Base-by-base conservation (phyloP, 192 early-diverging fungal species). In the Podochytrium sp. region DNA sequence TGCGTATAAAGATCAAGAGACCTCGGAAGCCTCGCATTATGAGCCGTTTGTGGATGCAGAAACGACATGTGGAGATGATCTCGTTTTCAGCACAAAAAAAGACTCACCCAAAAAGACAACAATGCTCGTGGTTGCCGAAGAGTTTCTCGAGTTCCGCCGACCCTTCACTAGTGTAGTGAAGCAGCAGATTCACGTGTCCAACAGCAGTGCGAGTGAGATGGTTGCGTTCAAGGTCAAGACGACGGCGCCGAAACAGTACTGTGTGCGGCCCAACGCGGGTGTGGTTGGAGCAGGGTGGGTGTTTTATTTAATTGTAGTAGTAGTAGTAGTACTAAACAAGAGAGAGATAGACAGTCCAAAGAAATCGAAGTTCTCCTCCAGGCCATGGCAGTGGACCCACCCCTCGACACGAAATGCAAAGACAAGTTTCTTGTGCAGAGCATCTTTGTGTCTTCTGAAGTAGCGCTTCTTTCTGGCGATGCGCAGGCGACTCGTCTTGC, bases 181-280 rank as follows among this genome's bases (percentile, higher is more conserved):
- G 39, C 80, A 81, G 61, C 66, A 61, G 20, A 74, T 87, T 29
- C 62, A 51, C 20, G 49, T 87, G 42, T 43, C 50, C 6, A 87
- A 87, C 56, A 38, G 61, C n/a, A 56, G 80, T 1, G 80, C 85
- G 64, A 38, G 38, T 12, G 53, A 85, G 42, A 85, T 93, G 1
- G 83, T 96, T 35, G 92, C 93, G n/a, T 99, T 96, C 87, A 98
- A 99, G 78, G 93, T 99, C 76, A 99, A 99, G 73, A 99, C 97
- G 20, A 99, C 97, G 7, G 97, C 97, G 1, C 97, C 97, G 41
- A 96, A 94, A 82, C 91, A 94, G 71, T 99, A 96, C 80, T 97
- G 94, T 76, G 97, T 99, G 40, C 87, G 94, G 25, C 96, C 97
- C 49, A 99, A 97, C 79, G 87, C 91, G 33, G 96, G 95, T 18